Percentiles rank a stretch among this genome's conserved stretches.
phyloP scores from a whole-genome alignment of 2,329 filamentous ascomycete species.

The Cytospora piceicola region DNA sequence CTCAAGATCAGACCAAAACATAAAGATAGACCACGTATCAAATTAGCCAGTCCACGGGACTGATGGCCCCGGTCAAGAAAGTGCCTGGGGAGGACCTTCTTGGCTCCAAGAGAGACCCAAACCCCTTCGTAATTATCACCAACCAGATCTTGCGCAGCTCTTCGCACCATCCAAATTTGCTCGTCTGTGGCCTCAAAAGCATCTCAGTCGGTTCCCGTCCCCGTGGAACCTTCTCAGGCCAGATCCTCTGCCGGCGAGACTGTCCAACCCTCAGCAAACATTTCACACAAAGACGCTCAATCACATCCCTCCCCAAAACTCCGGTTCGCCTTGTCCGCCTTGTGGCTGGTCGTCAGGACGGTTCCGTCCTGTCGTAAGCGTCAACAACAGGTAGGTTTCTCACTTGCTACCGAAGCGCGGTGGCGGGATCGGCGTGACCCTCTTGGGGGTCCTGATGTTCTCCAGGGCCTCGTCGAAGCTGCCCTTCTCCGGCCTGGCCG shows the following conservation, averaged over 20 bases:
- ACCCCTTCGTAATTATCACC: not conserved
- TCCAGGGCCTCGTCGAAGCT: not conserved
- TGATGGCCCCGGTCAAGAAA: not conserved
- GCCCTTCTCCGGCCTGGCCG: not conserved
- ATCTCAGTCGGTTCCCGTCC: not conserved
- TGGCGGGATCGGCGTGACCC: slow-evolving; percentile 19
- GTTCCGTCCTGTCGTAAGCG: too few species aligned
- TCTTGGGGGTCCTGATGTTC: slow-evolving; percentile 11
- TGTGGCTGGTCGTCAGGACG: not conserved
- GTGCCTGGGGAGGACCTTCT: not conserved
- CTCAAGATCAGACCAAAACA: not conserved
- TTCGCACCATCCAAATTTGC: not conserved
- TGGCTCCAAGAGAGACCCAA: not conserved
- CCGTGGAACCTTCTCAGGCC: not conserved
- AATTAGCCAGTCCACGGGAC: not conserved
- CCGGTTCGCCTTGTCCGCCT: not conserved
- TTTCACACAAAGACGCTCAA: not conserved
- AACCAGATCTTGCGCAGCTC: not conserved
- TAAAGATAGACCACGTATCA: not conserved
- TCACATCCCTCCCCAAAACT: not conserved
- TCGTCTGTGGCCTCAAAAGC: not conserved
- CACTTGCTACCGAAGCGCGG: slow-evolving; percentile 15
- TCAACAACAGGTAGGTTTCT: not conserved
- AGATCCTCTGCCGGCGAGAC: not conserved
- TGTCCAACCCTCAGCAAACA: not conserved